Evolutionary conservation across 768 basidiomycete genomes (phyloP), one percentile per base, ranked within the genome.

Genomic region (Phylloporus rhodoxanthus): DNA sequence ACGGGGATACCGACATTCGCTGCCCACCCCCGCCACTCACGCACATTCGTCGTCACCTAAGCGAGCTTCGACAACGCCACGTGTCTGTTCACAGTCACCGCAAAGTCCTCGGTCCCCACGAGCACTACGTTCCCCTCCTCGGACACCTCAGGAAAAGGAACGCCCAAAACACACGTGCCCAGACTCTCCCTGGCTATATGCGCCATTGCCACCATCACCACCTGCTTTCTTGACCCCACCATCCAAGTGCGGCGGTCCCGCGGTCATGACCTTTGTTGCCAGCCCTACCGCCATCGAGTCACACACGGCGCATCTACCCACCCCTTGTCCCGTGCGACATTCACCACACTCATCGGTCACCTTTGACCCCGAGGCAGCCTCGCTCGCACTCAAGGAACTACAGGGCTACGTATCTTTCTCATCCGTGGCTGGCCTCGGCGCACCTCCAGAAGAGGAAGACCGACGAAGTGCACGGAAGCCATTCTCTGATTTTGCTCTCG

Each of bases 361-460:
- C 4, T 87, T 87, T 71, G 81, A 87, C 58, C 81, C 78, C 10
- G 76, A 79, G 34, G 75, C 73, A 19, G 84, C 85, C 6, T 75
- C 75, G n/a, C 77, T 74, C 28, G 75, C 76, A 48, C 78, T 82
- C 53, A 73, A 71, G 21, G 66, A 73, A 29, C 75, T 80, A 26
- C 72, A 78, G 14, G 84, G 84, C 2, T 85, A 85, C 54, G 80
- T 86, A 30, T 78, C 76, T n/a, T 86, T 86, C 48, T 74, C 80
- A 34, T 76, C 73, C 43, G 75, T 86, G 9, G 82, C 82, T 66
- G 84, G 84, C 20, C 71, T 86, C 8, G 85, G 85, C 1, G 72
- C 70, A 19, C 84, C 84, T 14, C 75, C 80, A 1, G 77, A 73
- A 21, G 66, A 67, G 32, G 70, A 72, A 42, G 75, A 73, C 15